A percentile compares a stretch with the other conserved stretches of the same genome.
These are phyloP conservation scores for Citrullus amarus DNA, from an alignment of 306 rosid species.

Conservation along the genomic window DNA sequence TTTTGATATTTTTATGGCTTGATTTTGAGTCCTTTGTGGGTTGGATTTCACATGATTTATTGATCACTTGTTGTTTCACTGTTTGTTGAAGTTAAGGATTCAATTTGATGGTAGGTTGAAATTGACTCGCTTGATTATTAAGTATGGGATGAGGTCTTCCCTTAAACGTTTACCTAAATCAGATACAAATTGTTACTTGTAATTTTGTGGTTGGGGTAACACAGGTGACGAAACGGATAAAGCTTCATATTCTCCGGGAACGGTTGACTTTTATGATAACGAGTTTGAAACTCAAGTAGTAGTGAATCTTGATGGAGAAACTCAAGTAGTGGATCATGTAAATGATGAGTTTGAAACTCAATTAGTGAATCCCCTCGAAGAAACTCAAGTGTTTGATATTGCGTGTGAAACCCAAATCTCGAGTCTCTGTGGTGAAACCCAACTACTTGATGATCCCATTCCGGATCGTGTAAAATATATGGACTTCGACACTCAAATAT, in stretches of 20 bases:
- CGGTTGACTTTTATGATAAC: slow-evolving; percentile 22
- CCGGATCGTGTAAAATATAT: slow-evolving; percentile 9
- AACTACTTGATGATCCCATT: slow-evolving; percentile 32
- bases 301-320: slow-evolving; percentile 10
- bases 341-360: slow-evolving; percentile 35
- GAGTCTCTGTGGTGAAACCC: slow-evolving; percentile 19
- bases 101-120: not conserved
- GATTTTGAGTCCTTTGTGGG: not conserved
- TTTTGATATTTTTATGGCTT: not conserved
- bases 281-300: slow-evolving; percentile 35
- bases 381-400: slow-evolving; percentile 39
- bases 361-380: slow-evolving; percentile 26
- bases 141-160: not conserved
- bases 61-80: not conserved
- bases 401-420: slow-evolving; percentile 23
- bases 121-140: not conserved
- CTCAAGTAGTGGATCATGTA: slow-evolving; percentile 14
- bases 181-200: not conserved
- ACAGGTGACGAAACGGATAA: slow-evolving; percentile 11
- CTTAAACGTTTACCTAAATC: not conserved
- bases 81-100: not conserved
- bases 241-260: slow-evolving; percentile 21
- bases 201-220: not conserved
- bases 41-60: not conserved
- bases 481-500: slow-evolving; percentile 28